These are phyloP conservation scores for Graphiopsis chlorocephala DNA, from an alignment of 2,329 filamentous ascomycete species.

Conservation along the genomic window DNA sequence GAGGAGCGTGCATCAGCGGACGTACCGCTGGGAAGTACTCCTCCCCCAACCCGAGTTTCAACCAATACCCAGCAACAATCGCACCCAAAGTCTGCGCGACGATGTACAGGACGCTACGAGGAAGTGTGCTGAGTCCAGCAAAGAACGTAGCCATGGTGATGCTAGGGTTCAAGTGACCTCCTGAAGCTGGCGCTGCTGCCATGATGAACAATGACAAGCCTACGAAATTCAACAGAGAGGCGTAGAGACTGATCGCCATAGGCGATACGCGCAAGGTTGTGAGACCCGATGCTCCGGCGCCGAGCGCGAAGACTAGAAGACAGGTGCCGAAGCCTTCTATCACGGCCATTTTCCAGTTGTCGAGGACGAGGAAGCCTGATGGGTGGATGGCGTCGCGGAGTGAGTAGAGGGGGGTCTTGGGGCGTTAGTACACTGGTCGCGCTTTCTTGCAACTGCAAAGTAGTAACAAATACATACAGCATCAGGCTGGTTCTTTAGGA, in stretches of 20 bases:
- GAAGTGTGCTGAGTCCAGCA: slow-evolving; percentile 48
- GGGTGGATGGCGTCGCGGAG: slow-evolving; percentile 20
- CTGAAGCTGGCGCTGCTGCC: slow-evolving; percentile 48
- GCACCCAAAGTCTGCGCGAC: slow-evolving; percentile 46
- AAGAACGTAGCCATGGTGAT: slow-evolving; percentile 55
- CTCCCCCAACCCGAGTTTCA: slow-evolving; percentile 23
- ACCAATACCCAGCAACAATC: slow-evolving; percentile 25
- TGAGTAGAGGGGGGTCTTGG: slow-evolving; percentile 20
- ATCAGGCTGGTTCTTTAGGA: slow-evolving; percentile 29
- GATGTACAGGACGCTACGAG: slow-evolving; percentile 49
- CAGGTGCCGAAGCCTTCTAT: slow-evolving; percentile 27
- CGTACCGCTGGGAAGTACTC: slow-evolving; percentile 18
- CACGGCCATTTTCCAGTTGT: slow-evolving; percentile 24
- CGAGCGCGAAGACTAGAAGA: slow-evolving; percentile 22
- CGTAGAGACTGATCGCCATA: slow-evolving; percentile 19
- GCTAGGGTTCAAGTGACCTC: slow-evolving; percentile 54
- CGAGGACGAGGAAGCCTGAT: slow-evolving; percentile 22
- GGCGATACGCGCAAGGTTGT: slow-evolving; percentile 13
- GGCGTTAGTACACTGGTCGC: background rate
- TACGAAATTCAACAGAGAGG: slow-evolving; percentile 17
- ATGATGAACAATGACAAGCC: slow-evolving; percentile 49
- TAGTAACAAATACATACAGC: slow-evolving; percentile 19
- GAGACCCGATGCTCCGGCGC: slow-evolving; percentile 23
- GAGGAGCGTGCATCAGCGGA: too few species aligned
- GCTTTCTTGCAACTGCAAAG: background rate